Conservation (phyloP, 1,284 basidiomycete genomes). For the Schizophyllum commune region DNA sequence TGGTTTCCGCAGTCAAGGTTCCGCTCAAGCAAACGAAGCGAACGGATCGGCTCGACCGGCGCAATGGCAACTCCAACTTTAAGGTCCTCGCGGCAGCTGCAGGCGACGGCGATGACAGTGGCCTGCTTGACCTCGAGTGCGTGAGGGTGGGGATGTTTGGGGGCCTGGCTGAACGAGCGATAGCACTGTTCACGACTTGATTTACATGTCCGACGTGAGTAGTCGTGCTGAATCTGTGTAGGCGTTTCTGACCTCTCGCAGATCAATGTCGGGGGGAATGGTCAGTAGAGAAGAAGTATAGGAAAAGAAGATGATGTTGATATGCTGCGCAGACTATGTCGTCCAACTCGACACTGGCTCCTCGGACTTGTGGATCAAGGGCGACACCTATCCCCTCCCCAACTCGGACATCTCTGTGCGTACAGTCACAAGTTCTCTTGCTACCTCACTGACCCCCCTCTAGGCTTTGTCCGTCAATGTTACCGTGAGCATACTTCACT, state of each 20-base stretch:
- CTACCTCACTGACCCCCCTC: conserved; percentile 5
- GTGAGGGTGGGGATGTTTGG: conserved; percentile 9
- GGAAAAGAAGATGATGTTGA: conserved; percentile 1
- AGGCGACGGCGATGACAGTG: conserved; percentile 16
- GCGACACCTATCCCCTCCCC: conserved; percentile 41
- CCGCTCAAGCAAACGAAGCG: conserved; percentile 30
- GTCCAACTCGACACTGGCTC: conserved; percentile 79
- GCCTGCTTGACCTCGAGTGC: conserved; percentile 34
- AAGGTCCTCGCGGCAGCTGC: conserved; percentile 17
- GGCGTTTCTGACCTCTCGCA: conserved; percentile 20
- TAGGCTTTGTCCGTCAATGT: conserved; percentile 46
- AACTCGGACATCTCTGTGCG: conserved; percentile 46
- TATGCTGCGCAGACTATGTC: conserved; percentile 38
- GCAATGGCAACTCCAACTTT: conserved; percentile 21
- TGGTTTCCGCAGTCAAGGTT: conserved; percentile 16
- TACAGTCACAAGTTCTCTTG: conserved; percentile 6
- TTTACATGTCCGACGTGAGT: conserved; percentile 69
- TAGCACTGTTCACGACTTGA: conserved; percentile 64
- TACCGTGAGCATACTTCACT: conserved; percentile 36
- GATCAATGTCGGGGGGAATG: conserved; percentile 54
- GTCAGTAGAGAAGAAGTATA: conserved; percentile 30
- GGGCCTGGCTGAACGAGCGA: conserved; percentile 4
- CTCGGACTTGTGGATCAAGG: conserved; percentile 72
- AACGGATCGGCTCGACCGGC: conserved; percentile 13
- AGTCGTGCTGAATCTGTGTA: conserved; percentile 4